phyloP scores from a whole-genome alignment of 1,284 basidiomycete species.

The Rhizoctonia solani region DNA sequence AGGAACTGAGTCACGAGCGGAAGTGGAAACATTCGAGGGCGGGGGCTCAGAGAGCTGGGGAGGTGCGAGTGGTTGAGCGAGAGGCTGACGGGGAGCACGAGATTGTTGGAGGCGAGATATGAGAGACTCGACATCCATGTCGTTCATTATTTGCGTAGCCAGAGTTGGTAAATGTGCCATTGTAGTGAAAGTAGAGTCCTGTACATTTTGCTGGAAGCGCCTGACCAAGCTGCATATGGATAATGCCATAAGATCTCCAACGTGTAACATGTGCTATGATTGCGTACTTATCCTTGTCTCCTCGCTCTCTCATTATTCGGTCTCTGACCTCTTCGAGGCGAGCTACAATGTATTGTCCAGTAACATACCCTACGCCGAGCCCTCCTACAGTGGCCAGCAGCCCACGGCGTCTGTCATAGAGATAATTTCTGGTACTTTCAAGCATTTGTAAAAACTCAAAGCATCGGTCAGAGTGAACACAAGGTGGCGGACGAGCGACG shows the following conservation, averaged over 20 bases:
- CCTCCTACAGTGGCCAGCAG: constrained; percentile 53
- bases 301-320: constrained; percentile 62
- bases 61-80: constrained; percentile 14
- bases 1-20: background rate
- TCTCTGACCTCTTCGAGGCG: constrained; percentile 74
- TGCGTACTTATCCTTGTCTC: constrained; percentile 75
- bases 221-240: constrained; percentile 6
- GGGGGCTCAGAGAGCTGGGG: constrained; percentile 21
- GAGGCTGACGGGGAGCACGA: constrained; percentile 25
- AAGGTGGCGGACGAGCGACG: constrained; percentile 5
- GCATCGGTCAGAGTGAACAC: background rate
- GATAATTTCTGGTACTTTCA: constrained; percentile 50
- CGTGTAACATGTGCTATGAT: constrained; percentile 11
- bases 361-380: constrained; percentile 68
- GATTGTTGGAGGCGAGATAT: constrained; percentile 67
- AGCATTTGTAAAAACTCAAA: constrained; percentile 46
- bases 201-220: constrained; percentile 80
- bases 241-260: background rate
- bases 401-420: constrained; percentile 55
- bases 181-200: constrained; percentile 80
- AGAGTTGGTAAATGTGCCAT: constrained; percentile 80
- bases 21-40: constrained; percentile 31
- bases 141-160: constrained; percentile 67
- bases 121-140: constrained; percentile 82
- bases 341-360: constrained; percentile 65